A percentile compares a stretch with the other conserved stretches of the same genome.
phyloP scores from a whole-genome alignment of 2,329 filamentous ascomycete species.

The Simplicillium aogashimaense region DNA sequence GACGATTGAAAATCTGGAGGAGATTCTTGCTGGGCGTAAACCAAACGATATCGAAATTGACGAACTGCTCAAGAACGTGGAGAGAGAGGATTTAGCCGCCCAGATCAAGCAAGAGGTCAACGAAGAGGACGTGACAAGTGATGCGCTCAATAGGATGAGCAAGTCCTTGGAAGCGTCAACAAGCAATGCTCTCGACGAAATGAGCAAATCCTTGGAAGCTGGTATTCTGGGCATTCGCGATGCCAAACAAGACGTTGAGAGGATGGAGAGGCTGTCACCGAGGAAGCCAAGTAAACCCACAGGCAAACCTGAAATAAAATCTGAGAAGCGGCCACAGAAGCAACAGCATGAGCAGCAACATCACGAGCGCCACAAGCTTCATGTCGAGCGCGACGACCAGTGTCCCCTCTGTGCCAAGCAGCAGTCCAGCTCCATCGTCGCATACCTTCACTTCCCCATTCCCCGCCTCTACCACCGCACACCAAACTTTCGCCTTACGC shows the following conservation, averaged over 20 bases:
- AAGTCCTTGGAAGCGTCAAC: constrained; percentile 27
- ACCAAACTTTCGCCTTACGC: constrained; percentile 36
- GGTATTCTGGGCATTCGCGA: constrained; percentile 42
- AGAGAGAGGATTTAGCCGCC: constrained; percentile 1
- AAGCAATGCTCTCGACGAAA: constrained; percentile 28
- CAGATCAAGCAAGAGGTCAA: constrained; percentile 5
- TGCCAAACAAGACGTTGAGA: constrained; percentile 48
- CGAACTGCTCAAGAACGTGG: constrained; percentile 3
- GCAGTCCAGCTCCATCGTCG: constrained; percentile 10
- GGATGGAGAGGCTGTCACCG: constrained; percentile 23
- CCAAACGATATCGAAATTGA: constrained; percentile 11
- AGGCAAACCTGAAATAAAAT: not conserved
- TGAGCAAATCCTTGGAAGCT: constrained; percentile 41
- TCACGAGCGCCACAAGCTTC: not conserved
- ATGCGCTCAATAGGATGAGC: constrained; percentile 12
- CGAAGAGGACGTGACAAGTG: constrained; percentile 7
- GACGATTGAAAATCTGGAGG: constrained; percentile 48
- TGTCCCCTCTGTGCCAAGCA: constrained; percentile 4
- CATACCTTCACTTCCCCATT: constrained; percentile 31
- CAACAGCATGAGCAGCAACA: not conserved
- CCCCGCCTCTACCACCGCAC: constrained; percentile 35
- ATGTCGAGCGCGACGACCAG: not conserved
- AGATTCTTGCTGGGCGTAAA: constrained; percentile 32
- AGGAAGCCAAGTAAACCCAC: not conserved
- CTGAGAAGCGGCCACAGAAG: not conserved